A percentile compares a stretch with the other conserved stretches of the same genome.
These are phyloP conservation scores for Penicillium antarcticum DNA, from an alignment of 495 filamentous ascomycete species.

Conservation along the genomic window DNA sequence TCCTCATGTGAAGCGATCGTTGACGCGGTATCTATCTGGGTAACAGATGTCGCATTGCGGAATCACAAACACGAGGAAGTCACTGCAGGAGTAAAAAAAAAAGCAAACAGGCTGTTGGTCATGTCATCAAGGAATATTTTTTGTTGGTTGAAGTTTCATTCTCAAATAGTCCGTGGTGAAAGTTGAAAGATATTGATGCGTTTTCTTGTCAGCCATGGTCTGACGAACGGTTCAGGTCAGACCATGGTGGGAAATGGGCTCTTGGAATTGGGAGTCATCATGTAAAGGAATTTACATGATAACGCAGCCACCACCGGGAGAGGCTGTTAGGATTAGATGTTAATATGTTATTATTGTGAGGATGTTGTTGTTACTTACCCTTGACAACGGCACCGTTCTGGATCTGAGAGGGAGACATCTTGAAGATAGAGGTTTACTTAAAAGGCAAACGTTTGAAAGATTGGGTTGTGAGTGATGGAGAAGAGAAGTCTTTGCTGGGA, in stretches of 20 bases:
- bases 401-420: conserved; percentile 33
- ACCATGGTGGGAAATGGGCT: conserved; percentile 5
- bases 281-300: conserved; percentile 31
- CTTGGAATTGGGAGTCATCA: conserved; percentile 5
- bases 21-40: neutral
- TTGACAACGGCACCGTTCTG: conserved; percentile 28
- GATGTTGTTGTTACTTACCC: conserved; percentile 21
- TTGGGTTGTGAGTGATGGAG: conserved; percentile 13
- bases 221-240: neutral
- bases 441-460: conserved; percentile 26
- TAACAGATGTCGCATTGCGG: neutral
- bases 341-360: conserved; percentile 7
- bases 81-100: conserved; percentile 8
- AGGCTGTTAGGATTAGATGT: conserved; percentile 17
- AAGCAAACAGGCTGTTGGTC: conserved; percentile 9
- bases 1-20: too few species aligned
- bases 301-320: conserved; percentile 39
- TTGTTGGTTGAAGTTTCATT: neutral
- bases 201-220: conserved; percentile 2
- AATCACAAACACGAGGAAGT: neutral
- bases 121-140: conserved; percentile 9
- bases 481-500: conserved; percentile 8
- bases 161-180: neutral
- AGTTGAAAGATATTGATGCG: neutral
- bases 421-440: conserved; percentile 23